Conservation (phyloP, 495 filamentous ascomycete genomes). For the Sordaria brevicollis region DNA sequence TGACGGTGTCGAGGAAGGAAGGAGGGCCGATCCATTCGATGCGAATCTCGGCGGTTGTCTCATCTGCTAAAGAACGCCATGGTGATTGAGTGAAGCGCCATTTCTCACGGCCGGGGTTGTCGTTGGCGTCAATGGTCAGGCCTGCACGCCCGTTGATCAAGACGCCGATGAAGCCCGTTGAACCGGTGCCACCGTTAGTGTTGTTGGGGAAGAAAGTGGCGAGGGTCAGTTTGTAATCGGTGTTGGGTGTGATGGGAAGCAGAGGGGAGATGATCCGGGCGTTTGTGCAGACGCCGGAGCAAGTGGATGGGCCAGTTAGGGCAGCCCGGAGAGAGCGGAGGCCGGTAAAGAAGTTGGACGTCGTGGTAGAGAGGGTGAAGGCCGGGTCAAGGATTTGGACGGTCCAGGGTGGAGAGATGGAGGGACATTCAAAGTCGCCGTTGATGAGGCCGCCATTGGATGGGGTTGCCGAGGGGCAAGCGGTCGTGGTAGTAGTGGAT, state of each 20-base stretch:
- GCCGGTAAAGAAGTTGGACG: neutral
- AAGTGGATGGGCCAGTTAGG: neutral
- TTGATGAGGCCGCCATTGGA: slow-evolving; percentile 2
- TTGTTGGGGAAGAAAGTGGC: neutral
- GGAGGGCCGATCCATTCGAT: slow-evolving; percentile 1
- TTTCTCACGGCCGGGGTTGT: neutral
- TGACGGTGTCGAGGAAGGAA: neutral
- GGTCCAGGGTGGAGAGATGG: slow-evolving; percentile 7
- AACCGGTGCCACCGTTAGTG: neutral
- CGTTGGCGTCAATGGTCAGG: neutral
- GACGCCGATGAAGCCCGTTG: neutral
- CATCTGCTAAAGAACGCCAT: neutral
- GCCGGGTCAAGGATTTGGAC: slow-evolving; percentile 7
- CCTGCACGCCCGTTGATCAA: neutral
- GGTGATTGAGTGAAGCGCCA: neutral
- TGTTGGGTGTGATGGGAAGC: neutral
- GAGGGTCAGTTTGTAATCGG: slow-evolving; percentile 1
- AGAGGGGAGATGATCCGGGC: neutral
- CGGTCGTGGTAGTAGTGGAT: neutral
- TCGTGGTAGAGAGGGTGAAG: slow-evolving; percentile 1
- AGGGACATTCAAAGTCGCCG: slow-evolving; percentile 15
- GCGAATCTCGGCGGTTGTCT: neutral
- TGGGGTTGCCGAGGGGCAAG: slow-evolving; percentile 2
- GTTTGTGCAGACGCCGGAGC: neutral
- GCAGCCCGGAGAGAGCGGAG: neutral